Base-by-base conservation (phyloP, 2,329 filamentous ascomycete genomes). In the Cladophialophora chaetospira region DNA sequence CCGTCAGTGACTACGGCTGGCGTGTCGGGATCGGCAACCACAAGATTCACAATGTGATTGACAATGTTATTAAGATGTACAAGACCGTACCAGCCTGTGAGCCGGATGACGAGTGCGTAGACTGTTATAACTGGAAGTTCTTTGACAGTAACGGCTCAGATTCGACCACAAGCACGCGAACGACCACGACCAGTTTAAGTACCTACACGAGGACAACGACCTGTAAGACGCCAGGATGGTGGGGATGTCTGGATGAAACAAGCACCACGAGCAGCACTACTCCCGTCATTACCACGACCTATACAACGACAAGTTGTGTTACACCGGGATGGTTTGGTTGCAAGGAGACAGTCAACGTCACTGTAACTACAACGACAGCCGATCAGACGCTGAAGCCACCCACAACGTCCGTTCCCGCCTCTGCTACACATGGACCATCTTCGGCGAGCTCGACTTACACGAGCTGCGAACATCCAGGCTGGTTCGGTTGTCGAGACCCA, bases 101-200 rank as follows among this genome's bases (percentile, higher is more conserved):
- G 52, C 79, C 82, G 26, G 92, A 93, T 19, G 87, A 91, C 50
- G 79, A 85, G 62, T 97, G 94, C 70, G 85, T 88, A 36, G 94
- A 99, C 71, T 97, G 93, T 68, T 89, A 84, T 56, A 86, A 88
- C 54, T 97, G 94, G 94, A 95, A 96, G 68, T 96, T 91, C 79
- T 95, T 90, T 69, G 88, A 92, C 72, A 96, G 91, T 71, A 97
- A 97, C 70, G 88, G 88, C 26, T 94, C 89, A 1, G 88, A 92
- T 62, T 82, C 80, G 1, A 91, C 86, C 0, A 88, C 87, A 0
- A 85, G 85, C 0, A 85, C 85, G 0, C 79, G 71, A 0, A 78
- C 83, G 1, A 78, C 76, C 2, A 79, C 81, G 0, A 82, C 81
- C 1, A 80, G 82, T 1, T 81, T 82, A 40, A 88, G 84, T 3